phyloP scores from a whole-genome alignment of 192 early-diverging fungal species.

The Phlyctochytrium planicorne region DNA sequence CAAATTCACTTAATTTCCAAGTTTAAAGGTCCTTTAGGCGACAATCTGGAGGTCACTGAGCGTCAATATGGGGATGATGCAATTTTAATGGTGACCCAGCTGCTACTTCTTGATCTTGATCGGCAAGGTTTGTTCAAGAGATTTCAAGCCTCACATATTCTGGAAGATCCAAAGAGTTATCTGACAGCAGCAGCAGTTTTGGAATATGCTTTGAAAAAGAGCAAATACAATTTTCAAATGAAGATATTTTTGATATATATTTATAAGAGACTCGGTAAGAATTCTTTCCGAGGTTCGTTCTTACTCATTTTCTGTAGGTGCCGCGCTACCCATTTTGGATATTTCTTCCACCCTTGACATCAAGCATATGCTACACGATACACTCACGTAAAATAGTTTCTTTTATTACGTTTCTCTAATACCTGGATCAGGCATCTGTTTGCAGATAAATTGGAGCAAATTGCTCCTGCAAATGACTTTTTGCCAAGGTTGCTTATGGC shows the following conservation, averaged over 20 bases:
- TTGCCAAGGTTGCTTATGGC: slow-evolving; percentile 56
- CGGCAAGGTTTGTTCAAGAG: too few species aligned
- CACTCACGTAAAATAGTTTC: slow-evolving; percentile 63
- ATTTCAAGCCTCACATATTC: too few species aligned
- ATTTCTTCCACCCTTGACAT: slow-evolving; percentile 75
- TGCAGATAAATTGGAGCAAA: slow-evolving; percentile 55
- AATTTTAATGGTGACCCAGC: slow-evolving; percentile 61
- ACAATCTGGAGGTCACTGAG: slow-evolving; percentile 62
- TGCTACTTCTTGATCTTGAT: slow-evolving; percentile 55
- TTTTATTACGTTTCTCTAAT: not conserved
- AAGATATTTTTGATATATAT: slow-evolving; percentile 84
- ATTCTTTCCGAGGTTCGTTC: not conserved
- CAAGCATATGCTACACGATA: slow-evolving; percentile 92
- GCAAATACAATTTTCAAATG: slow-evolving; percentile 80
- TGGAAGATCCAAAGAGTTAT: too few species aligned
- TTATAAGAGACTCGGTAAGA: slow-evolving; percentile 69
- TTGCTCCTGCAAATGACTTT: slow-evolving; percentile 53
- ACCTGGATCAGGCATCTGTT: slow-evolving; percentile 56
- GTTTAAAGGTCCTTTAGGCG: too few species aligned
- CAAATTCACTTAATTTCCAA: too few species aligned
- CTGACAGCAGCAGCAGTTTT: slow-evolving; percentile 48
- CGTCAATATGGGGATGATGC: slow-evolving; percentile 81
- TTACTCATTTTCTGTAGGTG: too few species aligned
- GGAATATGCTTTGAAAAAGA: slow-evolving; percentile 71
- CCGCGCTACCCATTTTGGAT: slow-evolving; percentile 27